Evolutionary conservation across 805 yeast species (phyloP), one percentile per base, ranked within the genome.

Genomic region (Metschnikowia noctiluminum): DNA sequence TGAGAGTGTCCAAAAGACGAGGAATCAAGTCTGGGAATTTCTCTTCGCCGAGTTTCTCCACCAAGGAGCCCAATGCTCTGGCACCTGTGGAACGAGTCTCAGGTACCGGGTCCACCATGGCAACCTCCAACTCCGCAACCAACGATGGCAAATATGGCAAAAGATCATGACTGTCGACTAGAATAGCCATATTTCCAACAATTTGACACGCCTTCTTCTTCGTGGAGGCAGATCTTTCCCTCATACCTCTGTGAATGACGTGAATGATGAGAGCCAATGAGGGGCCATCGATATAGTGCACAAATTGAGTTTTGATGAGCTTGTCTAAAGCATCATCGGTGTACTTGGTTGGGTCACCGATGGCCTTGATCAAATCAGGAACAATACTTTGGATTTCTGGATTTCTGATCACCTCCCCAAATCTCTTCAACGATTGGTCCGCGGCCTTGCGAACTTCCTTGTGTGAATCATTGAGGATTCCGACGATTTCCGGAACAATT

Each of bases 31-130:
- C 87, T 34, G 99, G 97, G 89, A 94, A 91, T 57, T 82, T 85
- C 41, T 89, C 96, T 69, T 94, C 99, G 48, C 99, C 99, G 37
- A 94, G 76, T 64, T 91, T 92, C 65, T 94, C 98, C 42, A 95
- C 97, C 53, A 94, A 76, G 0, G 97, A 89, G 57, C 99, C 99
- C 44, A 94, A 72, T 0, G 99, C 99, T 69, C 97, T 83, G 16
- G 97, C 91, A 26, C 98, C 98, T 16, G 97, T 94, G 1, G 98
- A 95, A 65, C 98, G 82, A 0, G 99, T 94, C 38, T 84, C 88
- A 31, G 98, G 96, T 45, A 94, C 99, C 1, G 99, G 99, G 59
- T 94, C 99, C 43, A 95, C 97, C 96, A 94, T 92, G 6, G 98
- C 96, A 38, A 80, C 76, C 65, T 94, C 96, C 51, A 94, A 79